Evolutionary conservation across 192 early-diverging fungal species (phyloP).

Genomic region (Oehlia diaphana): DNA sequence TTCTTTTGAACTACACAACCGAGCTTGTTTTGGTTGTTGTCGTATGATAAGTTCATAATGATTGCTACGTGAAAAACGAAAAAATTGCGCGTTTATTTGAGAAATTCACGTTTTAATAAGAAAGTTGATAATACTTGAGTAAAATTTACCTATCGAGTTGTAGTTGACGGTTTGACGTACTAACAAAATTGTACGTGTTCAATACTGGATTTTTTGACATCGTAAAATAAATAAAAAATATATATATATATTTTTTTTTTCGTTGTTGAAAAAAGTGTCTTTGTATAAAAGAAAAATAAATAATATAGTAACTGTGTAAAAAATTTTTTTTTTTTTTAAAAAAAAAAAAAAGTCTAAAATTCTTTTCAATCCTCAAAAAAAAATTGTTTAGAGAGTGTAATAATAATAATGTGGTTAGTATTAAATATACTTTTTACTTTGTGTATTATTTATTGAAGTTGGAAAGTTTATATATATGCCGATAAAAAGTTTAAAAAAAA

Average conservation of each 20-base stretch:
- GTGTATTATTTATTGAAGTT: background rate
- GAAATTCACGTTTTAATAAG: background rate
- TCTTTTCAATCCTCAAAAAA: background rate
- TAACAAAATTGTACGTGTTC: constrained; percentile 29
- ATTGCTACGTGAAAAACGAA: constrained; percentile 15
- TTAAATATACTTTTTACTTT: background rate
- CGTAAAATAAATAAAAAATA: background rate
- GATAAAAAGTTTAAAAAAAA: background rate
- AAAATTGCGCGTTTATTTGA: background rate
- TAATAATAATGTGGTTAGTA: background rate
- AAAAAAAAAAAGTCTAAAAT: background rate
- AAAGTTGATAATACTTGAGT: background rate
- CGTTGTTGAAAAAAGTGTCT: background rate
- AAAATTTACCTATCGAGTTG: constrained; percentile 16
- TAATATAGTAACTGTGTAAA: background rate
- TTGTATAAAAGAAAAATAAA: background rate
- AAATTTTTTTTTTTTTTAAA: background rate
- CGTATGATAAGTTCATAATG: constrained; percentile 63
- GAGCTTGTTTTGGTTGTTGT: constrained; percentile 83
- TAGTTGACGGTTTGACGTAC: constrained; percentile 5
- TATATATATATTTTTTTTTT: background rate
- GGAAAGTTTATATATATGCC: background rate
- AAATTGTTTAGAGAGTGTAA: background rate
- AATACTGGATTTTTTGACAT: constrained; percentile 26
- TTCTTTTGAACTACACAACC: constrained; percentile 89